Evolutionary conservation across 495 filamentous ascomycete genomes (phyloP), one percentile per base, ranked within the genome.

Genomic region (Xylaria longipes): DNA sequence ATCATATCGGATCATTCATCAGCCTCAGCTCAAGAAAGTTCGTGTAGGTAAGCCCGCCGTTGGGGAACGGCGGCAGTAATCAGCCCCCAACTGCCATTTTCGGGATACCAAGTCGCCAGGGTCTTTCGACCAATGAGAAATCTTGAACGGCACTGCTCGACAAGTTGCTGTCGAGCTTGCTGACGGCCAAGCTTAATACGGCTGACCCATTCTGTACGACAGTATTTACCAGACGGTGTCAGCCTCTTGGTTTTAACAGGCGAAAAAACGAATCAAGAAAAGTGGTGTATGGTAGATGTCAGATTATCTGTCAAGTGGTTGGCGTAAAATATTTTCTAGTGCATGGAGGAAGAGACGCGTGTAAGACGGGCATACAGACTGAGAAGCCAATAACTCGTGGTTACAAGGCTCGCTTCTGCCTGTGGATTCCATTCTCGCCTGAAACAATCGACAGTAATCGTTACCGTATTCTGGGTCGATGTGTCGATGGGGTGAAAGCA

Each of bases 81-180:
- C 35, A 35, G 65, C 65, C 65, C 65, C 65, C 65, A 67, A 67
- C n/a, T 67, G 33, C 33, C 65, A 67, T 67, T 67, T 66, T 67
- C 48, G n/a, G 43, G 65, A 56, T 41, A 43, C 46, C 35, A 41
- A 56, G 45, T 67, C 33, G 46, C 25, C 29, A 41, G 48, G 65
- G n/a, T 41, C 65, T 5, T 43, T 43, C 33, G 65, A 67, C 65
- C 65, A 67, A 48, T 56, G 48, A 67, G 46, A 37, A 27, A 50
- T 29, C 20, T 67, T 9, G 12, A 56, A 43, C 35, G 48, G 46
- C 65, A 43, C 20, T 27, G 29, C 46, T 54, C 46, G 33, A 20
- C 29, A 27, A 14, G 5, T 65, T 37, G 33, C 2, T 52, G 17
- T 65, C 31, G 31, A 20, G 35, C 33, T 35, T 56, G 48, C 65